Base-by-base conservation (phyloP, 2,329 filamentous ascomycete genomes). In the Neoscytalidium dimidiatum region DNA sequence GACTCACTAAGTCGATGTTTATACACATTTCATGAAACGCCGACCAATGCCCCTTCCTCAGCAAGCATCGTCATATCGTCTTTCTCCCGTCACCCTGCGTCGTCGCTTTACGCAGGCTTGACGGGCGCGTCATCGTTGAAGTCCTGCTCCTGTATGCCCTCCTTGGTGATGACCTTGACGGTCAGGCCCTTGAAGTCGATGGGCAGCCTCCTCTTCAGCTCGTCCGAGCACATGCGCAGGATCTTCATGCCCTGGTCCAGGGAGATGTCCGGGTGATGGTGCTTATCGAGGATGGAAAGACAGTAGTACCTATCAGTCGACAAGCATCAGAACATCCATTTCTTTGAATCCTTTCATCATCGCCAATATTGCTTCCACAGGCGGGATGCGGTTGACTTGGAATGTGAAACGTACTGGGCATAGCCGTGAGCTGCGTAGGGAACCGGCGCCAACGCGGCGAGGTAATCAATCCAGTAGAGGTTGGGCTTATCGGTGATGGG, bases 361-460 rank as follows among this genome's bases (percentile, higher is more conserved):
- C n/a, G n/a, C n/a, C n/a, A n/a, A n/a, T n/a, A n/a, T n/a, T n/a
- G n/a, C n/a, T 11, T 44, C 19, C 17, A 8, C 43, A 5, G 19
- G 11, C 44, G 7, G 13, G 21, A 23, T 48, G 21, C 21, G 23
- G 11, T 21, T 5, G 21, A 23, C 7, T 23, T 26, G 49, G 28
- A 35, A 14, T 6, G n/a, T 17, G 29, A 21, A 9, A 79, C 90
- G 67, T 89, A 93, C 90, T 99, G 95, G 71, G 95, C 95, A 81
- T 99, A 99, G 71, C 95, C 95, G 74, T 99, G 96, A 67, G 95
- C 95, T 56, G 95, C 96, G 77, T 99, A 99, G 64, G 95, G 95
- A 53, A 99, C 84, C 33, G 91, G 87, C 4, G 93, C 94, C 76
- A 94, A 82, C 67, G 94, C 90, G 69, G 94, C 95, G 75, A 99